Evolutionary conservation across 1,139 yeast genomes (phyloP).

Genomic region (Yamadazyma kanchanaburiensis): DNA sequence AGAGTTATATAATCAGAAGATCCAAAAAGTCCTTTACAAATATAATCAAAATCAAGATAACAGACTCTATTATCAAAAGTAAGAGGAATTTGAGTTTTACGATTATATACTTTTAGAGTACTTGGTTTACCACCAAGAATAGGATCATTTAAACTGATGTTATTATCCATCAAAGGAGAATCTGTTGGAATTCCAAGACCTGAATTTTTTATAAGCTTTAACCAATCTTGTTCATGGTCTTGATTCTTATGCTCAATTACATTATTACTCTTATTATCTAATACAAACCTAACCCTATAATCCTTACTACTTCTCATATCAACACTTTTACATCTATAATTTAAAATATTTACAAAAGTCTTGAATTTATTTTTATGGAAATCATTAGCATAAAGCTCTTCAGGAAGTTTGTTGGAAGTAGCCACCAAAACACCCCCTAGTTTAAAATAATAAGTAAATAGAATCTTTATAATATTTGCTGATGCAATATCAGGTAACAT

Average conservation of each 20-base stretch:
- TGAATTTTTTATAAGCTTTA: constrained; percentile 18
- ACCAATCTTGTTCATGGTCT: constrained; percentile 35
- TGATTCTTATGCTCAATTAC: constrained; percentile 25
- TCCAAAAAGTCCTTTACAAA: constrained; percentile 59
- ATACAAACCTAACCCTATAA: constrained; percentile 45
- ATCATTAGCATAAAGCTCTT: constrained; percentile 63
- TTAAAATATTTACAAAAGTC: constrained; percentile 53
- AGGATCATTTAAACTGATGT: constrained; percentile 8
- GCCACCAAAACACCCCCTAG: constrained; percentile 74
- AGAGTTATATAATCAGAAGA: constrained; percentile 70
- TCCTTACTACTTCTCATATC: constrained; percentile 62
- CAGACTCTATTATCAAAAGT: constrained; percentile 40
- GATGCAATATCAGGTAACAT: constrained; percentile 73
- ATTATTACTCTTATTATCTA: constrained; percentile 15
- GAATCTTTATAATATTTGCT: constrained; percentile 62
- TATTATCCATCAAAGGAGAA: constrained; percentile 12
- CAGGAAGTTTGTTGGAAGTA: constrained; percentile 69
- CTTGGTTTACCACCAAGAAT: constrained; percentile 22
- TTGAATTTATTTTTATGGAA: constrained; percentile 59
- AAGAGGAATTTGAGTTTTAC: constrained; percentile 47
- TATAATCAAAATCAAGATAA: constrained; percentile 48
- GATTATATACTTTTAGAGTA: constrained; percentile 51
- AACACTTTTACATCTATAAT: constrained; percentile 57
- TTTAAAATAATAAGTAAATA: constrained; percentile 67
- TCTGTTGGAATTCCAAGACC: constrained; percentile 16